These are phyloP conservation scores for Limnanthes douglasii DNA, from an alignment of 345 rosid genomes.

Conservation along the genomic window DNA sequence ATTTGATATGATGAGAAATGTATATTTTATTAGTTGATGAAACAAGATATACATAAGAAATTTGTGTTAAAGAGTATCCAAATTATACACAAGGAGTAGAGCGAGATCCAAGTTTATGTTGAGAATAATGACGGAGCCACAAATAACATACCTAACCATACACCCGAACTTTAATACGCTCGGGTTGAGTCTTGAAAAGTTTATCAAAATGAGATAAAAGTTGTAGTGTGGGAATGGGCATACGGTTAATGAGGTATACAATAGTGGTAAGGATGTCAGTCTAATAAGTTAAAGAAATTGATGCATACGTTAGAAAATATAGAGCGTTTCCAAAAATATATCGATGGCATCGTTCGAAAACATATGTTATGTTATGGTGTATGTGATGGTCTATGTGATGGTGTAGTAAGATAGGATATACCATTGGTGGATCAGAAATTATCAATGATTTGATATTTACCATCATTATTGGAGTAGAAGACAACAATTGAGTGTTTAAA, in stretches of 20 bases:
- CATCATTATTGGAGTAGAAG: background rate
- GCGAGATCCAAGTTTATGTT: background rate
- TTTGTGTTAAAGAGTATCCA: background rate
- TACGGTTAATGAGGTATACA: background rate
- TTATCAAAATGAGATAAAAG: no score
- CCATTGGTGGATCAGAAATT: background rate
- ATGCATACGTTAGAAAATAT: background rate
- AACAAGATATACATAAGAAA: background rate
- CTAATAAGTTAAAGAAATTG: background rate
- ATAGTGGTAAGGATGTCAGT: background rate
- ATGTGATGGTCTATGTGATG: background rate
- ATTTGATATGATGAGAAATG: background rate
- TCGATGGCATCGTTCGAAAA: background rate
- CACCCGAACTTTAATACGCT: background rate
- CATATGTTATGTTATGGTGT: no score
- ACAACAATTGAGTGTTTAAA: background rate
- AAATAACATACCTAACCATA: background rate
- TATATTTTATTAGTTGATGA: background rate
- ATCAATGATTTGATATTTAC: background rate
- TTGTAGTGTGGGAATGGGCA: background rate
- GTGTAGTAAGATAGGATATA: background rate
- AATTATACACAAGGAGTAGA: background rate
- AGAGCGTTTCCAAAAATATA: background rate
- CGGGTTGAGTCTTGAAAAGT: no score
- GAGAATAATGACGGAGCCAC: background rate